These are phyloP conservation scores for Syzygium aqueum DNA, from an alignment of 345 rosid genomes.

Conservation along the genomic window DNA sequence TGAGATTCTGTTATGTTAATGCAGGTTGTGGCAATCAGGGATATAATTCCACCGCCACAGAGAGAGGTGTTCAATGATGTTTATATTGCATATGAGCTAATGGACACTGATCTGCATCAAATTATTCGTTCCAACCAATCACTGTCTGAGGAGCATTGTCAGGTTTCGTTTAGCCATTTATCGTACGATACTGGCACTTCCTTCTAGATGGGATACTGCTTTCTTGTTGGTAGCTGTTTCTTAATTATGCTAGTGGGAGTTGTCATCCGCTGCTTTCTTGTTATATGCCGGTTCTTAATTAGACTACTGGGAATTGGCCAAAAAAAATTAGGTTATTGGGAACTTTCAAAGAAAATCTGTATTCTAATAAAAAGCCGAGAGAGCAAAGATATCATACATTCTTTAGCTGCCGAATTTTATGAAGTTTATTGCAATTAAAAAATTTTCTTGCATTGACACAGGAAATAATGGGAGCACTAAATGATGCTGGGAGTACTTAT, in stretches of 20 bases:
- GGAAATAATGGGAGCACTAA: not conserved
- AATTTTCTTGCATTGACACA: not conserved
- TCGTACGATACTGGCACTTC: not conserved
- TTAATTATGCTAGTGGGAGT: not conserved
- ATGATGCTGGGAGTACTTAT: not conserved
- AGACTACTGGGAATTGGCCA: not conserved
- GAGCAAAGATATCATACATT: not conserved
- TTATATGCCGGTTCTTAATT: not conserved
- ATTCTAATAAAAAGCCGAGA: not conserved
- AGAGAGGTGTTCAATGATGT: constrained; percentile 67
- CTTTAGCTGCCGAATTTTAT: not conserved
- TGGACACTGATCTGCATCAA: constrained; percentile 66
- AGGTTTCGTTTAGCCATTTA: constrained; percentile 34
- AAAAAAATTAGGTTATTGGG: not conserved
- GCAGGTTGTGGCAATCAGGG: constrained; percentile 90
- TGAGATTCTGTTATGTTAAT: constrained; percentile 4
- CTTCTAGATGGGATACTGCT: not conserved
- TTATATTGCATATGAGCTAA: constrained; percentile 78
- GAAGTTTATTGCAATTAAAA: not conserved
- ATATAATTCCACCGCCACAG: constrained; percentile 71
- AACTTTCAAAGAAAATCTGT: not conserved
- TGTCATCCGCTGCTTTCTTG: not conserved
- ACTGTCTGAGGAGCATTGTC: constrained; percentile 57
- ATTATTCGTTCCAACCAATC: constrained; percentile 53
- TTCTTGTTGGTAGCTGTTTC: not conserved